phyloP scores from a whole-genome alignment of 1,139 yeast genomes.

The Candida sp. region DNA sequence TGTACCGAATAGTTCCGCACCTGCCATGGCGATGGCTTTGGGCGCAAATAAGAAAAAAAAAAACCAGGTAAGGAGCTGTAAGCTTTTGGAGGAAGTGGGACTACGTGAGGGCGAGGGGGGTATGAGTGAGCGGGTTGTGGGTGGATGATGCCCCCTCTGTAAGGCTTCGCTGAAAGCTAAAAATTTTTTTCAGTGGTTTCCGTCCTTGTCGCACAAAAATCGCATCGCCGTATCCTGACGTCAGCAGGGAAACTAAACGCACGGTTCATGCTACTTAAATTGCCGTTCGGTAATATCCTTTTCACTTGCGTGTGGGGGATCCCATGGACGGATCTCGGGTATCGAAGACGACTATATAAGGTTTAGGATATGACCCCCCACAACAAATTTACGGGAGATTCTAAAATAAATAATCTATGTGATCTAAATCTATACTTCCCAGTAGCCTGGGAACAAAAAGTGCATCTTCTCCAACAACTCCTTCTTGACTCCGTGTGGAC shows the following conservation, averaged over 20 bases:
- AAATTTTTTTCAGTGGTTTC: no score
- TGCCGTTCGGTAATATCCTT: neutral
- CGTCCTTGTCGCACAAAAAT: no score
- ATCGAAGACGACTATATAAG: neutral
- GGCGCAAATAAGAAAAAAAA: neutral
- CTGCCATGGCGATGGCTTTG: neutral
- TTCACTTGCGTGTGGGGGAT: neutral
- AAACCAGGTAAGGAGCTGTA: no score
- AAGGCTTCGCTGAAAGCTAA: no score
- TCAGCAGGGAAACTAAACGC: neutral
- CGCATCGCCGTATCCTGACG: no score
- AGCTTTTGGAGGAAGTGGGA: no score
- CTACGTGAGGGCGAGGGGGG: no score
- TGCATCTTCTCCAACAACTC: constrained; percentile 81
- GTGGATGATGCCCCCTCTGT: no score
- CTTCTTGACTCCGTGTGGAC: constrained; percentile 73
- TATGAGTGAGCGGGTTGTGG: no score
- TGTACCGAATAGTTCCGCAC: neutral
- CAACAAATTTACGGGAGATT: neutral
- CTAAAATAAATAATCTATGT: neutral
- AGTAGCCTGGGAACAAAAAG: constrained; percentile 92
- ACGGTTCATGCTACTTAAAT: neutral
- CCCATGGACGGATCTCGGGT: neutral
- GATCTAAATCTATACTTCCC: constrained; percentile 35
- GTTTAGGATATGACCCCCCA: neutral